Base-by-base conservation (phyloP, 2,329 filamentous ascomycete species). In the Ceratocystis alfenasii region DNA sequence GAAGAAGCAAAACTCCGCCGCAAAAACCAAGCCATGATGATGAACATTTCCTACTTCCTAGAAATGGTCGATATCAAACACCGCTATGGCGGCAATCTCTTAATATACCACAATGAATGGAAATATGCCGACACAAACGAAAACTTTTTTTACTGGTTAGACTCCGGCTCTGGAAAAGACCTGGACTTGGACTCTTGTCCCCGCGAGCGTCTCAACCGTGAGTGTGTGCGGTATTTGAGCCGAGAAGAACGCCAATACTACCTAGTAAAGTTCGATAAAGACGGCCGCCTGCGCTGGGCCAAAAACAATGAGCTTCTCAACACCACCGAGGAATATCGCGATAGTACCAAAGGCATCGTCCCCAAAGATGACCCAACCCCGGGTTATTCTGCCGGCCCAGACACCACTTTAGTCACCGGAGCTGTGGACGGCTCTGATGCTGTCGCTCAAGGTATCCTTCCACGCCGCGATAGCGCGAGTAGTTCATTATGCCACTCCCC, bases 131-230 rank as follows among this genome's bases (percentile, higher is more conserved):
- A 88, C 33, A 93, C 90, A 0, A 83, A 85, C 3, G 87, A 96
- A 73, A 95, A 94, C 72, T 96, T 92, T 80, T 96, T 96, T 74
- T 93, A 91, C 76, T 96, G 92, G 91, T 79, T 96, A 1, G 92
- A 96, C 73, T 80, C 88, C 67, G 92, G 92, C 4, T 86, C 87
- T 62, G 92, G 92, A 0, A 84, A 79, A 70, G 74, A 82, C 48
- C 73, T 94, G 55, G 87, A 93, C 69, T 77, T 93, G 12, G 81
- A 84, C 2, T 81, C 83, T 0, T 90, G 90, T 69, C 86, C 90
- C 1, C 81, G 92, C 45, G 86, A 89, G 67, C 79, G 84, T 15
- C 78, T 96, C 5, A 89, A 94, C 63, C 81, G 83, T 28, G 89
- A 95, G 73, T 85, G 87, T 71, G 89, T 96, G 1, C 83, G 92